These are phyloP conservation scores for Favolaschia claudopus DNA, from an alignment of 768 basidiomycete species.

Conservation along the genomic window DNA sequence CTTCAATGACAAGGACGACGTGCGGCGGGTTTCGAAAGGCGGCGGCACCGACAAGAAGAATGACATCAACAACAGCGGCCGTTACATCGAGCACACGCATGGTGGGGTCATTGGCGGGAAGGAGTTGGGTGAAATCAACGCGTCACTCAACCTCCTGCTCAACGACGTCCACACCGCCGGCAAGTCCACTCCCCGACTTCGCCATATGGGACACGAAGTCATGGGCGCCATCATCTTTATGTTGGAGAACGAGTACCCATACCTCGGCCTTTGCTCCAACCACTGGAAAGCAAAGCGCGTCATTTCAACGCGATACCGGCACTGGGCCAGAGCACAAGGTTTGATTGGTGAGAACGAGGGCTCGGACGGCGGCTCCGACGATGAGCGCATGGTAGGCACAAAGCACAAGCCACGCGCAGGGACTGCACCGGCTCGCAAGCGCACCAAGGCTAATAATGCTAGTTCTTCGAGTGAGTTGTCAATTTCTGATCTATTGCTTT, in stretches of 20 bases:
- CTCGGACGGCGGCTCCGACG: not conserved
- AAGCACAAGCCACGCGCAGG: too few species aligned
- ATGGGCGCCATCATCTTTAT: not conserved
- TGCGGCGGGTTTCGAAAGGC: not conserved
- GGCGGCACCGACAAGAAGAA: not conserved
- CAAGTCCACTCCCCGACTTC: not conserved
- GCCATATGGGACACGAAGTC: not conserved
- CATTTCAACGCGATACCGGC: not conserved
- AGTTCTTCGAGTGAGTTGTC: too few species aligned
- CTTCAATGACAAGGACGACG: not conserved
- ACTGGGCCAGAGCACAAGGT: not conserved
- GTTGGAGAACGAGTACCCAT: not conserved
- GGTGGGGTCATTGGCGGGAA: not conserved
- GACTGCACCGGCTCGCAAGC: too few species aligned
- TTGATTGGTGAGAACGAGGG: not conserved
- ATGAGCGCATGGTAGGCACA: too few species aligned
- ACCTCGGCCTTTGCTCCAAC: not conserved
- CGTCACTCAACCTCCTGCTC: not conserved
- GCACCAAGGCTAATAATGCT: too few species aligned
- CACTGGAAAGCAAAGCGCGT: not conserved
- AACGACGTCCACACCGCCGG: not conserved
- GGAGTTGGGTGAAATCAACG: not conserved
- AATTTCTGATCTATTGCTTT: too few species aligned
- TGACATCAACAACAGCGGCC: not conserved
- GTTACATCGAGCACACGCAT: not conserved